Conservation (phyloP, 345 rosid species). For the Moricandia moricandioides region DNA sequence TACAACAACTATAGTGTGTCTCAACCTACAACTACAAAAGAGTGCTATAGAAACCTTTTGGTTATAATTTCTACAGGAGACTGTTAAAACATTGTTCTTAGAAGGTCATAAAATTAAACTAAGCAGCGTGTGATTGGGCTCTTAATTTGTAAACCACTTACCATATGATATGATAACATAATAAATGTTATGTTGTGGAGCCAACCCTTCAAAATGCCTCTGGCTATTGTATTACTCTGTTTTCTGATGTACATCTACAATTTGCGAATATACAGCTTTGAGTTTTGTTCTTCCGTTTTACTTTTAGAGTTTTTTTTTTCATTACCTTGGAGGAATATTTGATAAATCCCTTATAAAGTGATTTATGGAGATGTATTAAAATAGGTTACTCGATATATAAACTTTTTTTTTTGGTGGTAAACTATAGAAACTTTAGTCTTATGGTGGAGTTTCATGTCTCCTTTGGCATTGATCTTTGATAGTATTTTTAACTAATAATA, state of each 20-base stretch:
- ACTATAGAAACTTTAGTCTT: background rate
- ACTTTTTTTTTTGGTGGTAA: background rate
- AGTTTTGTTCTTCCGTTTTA: background rate
- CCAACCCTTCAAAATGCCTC: background rate
- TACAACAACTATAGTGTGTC: constrained; percentile 26
- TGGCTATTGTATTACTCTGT: background rate
- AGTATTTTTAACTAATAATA: background rate
- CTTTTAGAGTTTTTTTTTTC: background rate
- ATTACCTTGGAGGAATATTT: background rate
- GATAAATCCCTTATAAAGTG: background rate
- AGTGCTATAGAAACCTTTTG: too few species aligned
- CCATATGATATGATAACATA: too few species aligned
- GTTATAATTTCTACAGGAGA: background rate
- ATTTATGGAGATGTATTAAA: background rate
- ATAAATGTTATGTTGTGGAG: too few species aligned
- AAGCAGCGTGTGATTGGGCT: background rate
- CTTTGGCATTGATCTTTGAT: background rate
- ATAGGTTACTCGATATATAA: background rate
- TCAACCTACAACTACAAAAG: constrained; percentile 16
- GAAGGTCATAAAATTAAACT: background rate
- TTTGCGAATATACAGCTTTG: background rate
- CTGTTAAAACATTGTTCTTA: background rate
- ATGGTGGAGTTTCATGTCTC: background rate
- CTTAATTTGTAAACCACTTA: too few species aligned
- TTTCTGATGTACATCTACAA: background rate